Evolutionary conservation across 768 basidiomycete species (phyloP), one percentile per base, ranked within the genome.

Genomic region (Lactarius psammicola): DNA sequence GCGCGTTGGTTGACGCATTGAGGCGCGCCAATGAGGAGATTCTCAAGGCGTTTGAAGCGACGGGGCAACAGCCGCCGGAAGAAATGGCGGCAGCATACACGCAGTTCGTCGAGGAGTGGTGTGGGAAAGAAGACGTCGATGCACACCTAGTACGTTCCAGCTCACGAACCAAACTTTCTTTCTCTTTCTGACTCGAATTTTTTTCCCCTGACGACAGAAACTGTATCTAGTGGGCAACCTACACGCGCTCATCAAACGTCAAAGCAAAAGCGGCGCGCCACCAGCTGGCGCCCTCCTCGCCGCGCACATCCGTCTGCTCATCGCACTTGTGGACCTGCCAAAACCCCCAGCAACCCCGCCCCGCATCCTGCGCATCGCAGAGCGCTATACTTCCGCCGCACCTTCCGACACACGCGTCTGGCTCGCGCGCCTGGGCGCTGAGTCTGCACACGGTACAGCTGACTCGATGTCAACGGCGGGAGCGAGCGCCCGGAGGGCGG

Each of bases 1-100:
- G 78, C 34, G 75, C 76, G 30, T 80, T 90, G 66, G 82, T 87
- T 9, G 85, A 87, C 62, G 80, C 78, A n/a, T 76, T 86, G 70
- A 81, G 79, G 57, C 69, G 67, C 28, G 80, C 80, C 33, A 78
- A 88, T 66, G 80, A 78, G 38, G 79, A 80, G 66, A 75, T 90
- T 78, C 77, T 82, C 68, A 74, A 78, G 70, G 68, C 71, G 33
- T 58, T 73, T 51, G 59, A 64, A 56, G 63, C 59, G 53, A 60
- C 18, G 13, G 53, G n/a, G 53, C 56, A 46, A 71, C 57, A 56
- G 62, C 64, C 59, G 74, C 68, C 59, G 42, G 56, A 60, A 56
- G 72, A 75, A 40, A 69, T 80, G 57, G 76, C 79, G 67, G 49
- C 64, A 59, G 75, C 78, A 54, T 83, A 82, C 62, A 77, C 77